phyloP scores from a whole-genome alignment of 2,329 filamentous ascomycete species.

The Penicillium sp. region DNA sequence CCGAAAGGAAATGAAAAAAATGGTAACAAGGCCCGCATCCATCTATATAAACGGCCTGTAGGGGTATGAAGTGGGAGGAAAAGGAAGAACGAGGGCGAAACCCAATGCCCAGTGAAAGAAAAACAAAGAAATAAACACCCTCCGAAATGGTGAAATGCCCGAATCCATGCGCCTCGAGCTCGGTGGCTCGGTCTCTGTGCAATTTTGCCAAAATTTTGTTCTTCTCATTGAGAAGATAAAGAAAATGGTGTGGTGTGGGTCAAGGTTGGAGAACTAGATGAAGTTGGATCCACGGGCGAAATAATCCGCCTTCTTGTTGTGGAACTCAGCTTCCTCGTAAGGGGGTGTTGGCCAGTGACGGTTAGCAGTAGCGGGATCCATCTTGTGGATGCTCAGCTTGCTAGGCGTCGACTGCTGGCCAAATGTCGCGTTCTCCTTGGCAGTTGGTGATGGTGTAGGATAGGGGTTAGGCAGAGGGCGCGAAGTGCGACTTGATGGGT shows the following conservation, averaged over 20 bases:
- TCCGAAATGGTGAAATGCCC: conserved; percentile 26
- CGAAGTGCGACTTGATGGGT: conserved; percentile 59
- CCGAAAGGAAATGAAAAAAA: conserved; percentile 26
- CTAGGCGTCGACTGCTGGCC: conserved; percentile 56
- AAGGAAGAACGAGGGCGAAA: conserved; percentile 24
- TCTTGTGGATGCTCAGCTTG: conserved; percentile 65
- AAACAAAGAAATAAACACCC: conserved; percentile 15
- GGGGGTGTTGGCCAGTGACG: conserved; percentile 94
- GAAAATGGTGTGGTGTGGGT: conserved; percentile 15
- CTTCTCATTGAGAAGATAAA: conserved; percentile 10
- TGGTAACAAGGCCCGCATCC: conserved; percentile 35
- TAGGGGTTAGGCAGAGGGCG: conserved; percentile 54
- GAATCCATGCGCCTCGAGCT: conserved; percentile 35
- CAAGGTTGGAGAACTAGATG: conserved; percentile 31
- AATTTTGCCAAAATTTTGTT: conserved; percentile 25
- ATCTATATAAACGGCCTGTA: conserved; percentile 41
- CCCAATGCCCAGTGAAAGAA: conserved; percentile 24
- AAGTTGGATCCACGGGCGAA: conserved; percentile 63
- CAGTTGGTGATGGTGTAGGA: conserved; percentile 75
- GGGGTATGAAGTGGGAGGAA: conserved; percentile 40
- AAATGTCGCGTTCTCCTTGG: conserved; percentile 78
- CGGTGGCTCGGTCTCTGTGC: conserved; percentile 18
- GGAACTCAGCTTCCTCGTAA: conserved; percentile 93
- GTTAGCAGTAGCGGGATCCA: conserved; percentile 51
- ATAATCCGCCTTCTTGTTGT: conserved; percentile 76